Evolutionary conservation across 1,284 basidiomycete genomes (phyloP).

Genomic region (Ustilago curta): DNA sequence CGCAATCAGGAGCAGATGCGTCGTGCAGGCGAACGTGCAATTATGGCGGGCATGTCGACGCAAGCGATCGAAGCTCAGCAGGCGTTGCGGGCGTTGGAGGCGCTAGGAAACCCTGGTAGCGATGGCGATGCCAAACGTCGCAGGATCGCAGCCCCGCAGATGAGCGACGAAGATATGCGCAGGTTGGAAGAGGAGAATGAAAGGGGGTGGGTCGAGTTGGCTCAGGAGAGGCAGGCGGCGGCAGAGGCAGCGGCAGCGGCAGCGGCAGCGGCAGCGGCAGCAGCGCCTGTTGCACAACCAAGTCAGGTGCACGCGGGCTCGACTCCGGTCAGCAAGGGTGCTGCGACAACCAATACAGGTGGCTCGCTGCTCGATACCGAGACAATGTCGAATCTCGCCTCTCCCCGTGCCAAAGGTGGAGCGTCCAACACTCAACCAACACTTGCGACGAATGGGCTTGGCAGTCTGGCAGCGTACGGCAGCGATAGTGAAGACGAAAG

Average conservation of each 20-base stretch:
- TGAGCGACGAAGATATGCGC: slow-evolving; percentile 56
- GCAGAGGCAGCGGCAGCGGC: no score
- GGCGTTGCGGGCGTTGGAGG: slow-evolving; percentile 48
- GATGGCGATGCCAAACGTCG: slow-evolving; percentile 53
- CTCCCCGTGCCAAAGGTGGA: slow-evolving; percentile 24
- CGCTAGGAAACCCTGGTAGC: slow-evolving; percentile 31
- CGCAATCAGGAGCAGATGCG: slow-evolving; percentile 52
- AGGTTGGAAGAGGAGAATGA: slow-evolving; percentile 64
- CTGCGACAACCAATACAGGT: neutral
- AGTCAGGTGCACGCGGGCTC: slow-evolving; percentile 2
- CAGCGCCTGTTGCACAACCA: slow-evolving; percentile 7
- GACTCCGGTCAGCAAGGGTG: neutral
- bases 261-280: slow-evolving; percentile 20
- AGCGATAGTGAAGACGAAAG: slow-evolving; percentile 62
- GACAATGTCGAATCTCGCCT: slow-evolving; percentile 50
- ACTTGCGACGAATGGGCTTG: slow-evolving; percentile 35
- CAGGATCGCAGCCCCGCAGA: slow-evolving; percentile 31
- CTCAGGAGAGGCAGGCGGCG: slow-evolving; percentile 36
- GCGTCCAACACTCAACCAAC: slow-evolving; percentile 3
- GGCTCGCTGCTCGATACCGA: slow-evolving; percentile 44
- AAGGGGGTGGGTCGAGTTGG: slow-evolving; percentile 61
- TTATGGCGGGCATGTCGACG: slow-evolving; percentile 53
- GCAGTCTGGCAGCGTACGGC: slow-evolving; percentile 60
- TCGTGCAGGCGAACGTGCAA: slow-evolving; percentile 51
- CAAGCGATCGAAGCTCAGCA: slow-evolving; percentile 53